Evolutionary conservation across 208 protist species (phyloP).

Genomic region (Trypanosomatidae sp.): DNA sequence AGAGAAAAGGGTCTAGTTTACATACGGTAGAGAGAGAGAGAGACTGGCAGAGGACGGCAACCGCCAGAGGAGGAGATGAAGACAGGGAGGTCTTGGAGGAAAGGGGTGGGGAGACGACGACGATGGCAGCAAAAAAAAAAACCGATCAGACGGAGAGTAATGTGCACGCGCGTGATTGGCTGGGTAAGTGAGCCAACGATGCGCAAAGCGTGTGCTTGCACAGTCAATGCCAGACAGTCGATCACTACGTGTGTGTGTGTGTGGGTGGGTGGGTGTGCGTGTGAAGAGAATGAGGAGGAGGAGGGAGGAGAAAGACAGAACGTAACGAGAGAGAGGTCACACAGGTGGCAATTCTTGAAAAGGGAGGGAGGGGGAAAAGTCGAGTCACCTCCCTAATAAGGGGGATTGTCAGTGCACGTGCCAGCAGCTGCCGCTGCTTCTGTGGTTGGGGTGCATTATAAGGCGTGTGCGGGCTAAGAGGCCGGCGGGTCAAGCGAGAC

Average conservation of each 20-base stretch:
- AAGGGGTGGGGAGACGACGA: no score
- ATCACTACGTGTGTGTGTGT: conserved; percentile 8
- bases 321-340: neutral
- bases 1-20: neutral
- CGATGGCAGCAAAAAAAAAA: no score
- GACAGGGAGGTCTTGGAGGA: neutral
- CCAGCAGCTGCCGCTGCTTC: neutral
- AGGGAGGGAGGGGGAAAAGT: no score
- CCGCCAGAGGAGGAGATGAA: neutral
- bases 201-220: neutral
- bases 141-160: neutral
- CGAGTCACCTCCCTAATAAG: no score
- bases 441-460: neutral
- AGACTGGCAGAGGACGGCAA: neutral
- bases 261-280: neutral
- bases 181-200: neutral
- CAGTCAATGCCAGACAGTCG: neutral
- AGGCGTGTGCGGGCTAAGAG: neutral
- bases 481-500: neutral
- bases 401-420: no score
- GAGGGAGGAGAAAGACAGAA: neutral
- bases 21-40: neutral
- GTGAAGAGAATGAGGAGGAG: neutral
- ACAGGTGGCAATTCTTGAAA: neutral
- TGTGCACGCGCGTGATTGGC: neutral